Base-by-base conservation (phyloP, 257 asterid species). In the Solanum tacnaense region DNA sequence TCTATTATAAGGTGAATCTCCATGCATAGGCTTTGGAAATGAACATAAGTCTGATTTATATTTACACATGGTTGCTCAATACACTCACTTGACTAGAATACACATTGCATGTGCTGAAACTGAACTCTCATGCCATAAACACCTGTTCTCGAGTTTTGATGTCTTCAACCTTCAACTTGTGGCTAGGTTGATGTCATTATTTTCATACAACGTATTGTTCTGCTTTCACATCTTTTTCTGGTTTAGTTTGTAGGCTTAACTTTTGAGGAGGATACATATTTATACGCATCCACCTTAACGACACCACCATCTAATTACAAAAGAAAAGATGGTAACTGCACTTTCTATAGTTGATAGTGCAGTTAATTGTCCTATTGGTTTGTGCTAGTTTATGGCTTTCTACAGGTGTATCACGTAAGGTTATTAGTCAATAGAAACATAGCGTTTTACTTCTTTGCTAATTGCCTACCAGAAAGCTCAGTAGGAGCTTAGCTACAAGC, bases 1-100 rank as follows among this genome's bases (percentile, higher is more conserved):
- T 89, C 96, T 29, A 56, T 92, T 56, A 88, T 84, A 76, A 92
- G 98, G 99, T 96, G 91, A 62, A 62, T 87, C 79, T 73, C 25
- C 78, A 21, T 16, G 70, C 70, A 18, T 49, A 49, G 16, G 25
- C 16, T 79, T 49, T 82, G 70, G 29, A 82, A 82, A 49, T 5
- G 70, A 31, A 31, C 34, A 49, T 49, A 18, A 18, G 29, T 49
- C 44, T 82, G 70, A 82, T 82, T 31, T 82, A 20, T 10, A 18
- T 49, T 29, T 82, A 18, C 31, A 29, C 86, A 31, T 29, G 70
- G 70, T 82, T 82, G 29, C 31, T 46, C 86, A 82, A 31, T 82
- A 49, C 18, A 82, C 31, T 29, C 25, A 18, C 21, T 49, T 31
- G 70, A 82, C 86, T 18, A 49, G 9, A 29, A 31, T 20, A 81